Conservation (phyloP, 805 yeast genomes). For the Cyberlindnera xishuangbannaensis region DNA sequence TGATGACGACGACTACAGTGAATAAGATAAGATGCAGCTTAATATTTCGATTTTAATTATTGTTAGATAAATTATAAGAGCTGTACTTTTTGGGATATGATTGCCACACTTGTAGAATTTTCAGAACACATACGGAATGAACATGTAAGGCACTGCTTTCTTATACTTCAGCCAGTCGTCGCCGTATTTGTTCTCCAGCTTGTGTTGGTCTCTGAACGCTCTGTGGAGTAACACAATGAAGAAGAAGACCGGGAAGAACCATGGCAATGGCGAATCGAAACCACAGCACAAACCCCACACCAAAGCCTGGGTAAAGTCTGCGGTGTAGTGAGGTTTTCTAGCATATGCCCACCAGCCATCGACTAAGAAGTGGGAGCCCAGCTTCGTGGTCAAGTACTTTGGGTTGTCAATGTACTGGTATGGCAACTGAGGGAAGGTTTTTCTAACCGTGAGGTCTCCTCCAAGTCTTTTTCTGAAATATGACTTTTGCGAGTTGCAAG, state of each 20-base stretch:
- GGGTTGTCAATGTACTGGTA: conserved; percentile 80
- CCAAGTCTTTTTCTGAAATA: conserved; percentile 78
- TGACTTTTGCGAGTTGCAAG: conserved; percentile 93
- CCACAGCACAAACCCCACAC: conserved; percentile 95
- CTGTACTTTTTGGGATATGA: neutral
- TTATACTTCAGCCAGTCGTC: conserved; percentile 87
- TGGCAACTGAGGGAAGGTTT: conserved; percentile 91
- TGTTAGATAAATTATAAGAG: neutral
- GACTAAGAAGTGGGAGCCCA: conserved; percentile 77
- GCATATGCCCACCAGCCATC: conserved; percentile 96
- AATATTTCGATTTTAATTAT: neutral
- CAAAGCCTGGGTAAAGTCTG: conserved; percentile 81
- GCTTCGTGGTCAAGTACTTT: conserved; percentile 72
- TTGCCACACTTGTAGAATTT: neutral
- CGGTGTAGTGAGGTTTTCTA: conserved; percentile 92
- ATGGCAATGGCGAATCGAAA: conserved; percentile 80
- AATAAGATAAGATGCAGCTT: conserved; percentile 2
- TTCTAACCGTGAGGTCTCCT: conserved; percentile 73
- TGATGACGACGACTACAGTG: conserved; percentile 16
- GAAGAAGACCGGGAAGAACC: conserved; percentile 94
- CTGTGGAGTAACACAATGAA: conserved; percentile 83
- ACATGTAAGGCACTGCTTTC: conserved; percentile 84
- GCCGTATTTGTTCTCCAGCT: conserved; percentile 85
- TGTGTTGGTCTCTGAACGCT: conserved; percentile 78
- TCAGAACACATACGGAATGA: conserved; percentile 80